A percentile compares a stretch with the other conserved stretches of the same genome.
phyloP scores from a whole-genome alignment of 164 flowering plant species.

The Stephania yunnanensis region DNA sequence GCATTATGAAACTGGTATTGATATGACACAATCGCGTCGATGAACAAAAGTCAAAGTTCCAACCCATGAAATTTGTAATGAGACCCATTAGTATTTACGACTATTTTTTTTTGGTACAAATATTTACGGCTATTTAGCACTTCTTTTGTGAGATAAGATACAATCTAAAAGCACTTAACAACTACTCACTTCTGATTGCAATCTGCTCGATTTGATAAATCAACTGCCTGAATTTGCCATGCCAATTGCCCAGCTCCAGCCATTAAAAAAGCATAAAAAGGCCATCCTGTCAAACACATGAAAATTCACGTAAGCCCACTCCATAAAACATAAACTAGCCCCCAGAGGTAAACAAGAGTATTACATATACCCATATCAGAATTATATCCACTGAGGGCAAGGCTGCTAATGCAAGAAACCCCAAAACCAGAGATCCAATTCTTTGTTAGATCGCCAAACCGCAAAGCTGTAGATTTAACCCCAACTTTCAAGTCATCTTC shows the following conservation, averaged over 20 bases:
- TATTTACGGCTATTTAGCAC: neutral
- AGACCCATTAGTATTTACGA: neutral
- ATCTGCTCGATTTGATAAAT: constrained; percentile 72
- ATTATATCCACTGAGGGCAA: constrained; percentile 73
- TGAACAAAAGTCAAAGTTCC: neutral
- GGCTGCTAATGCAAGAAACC: constrained; percentile 59
- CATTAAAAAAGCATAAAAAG: constrained; percentile 59
- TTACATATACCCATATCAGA: constrained; percentile 59
- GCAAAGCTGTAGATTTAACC: constrained; percentile 93
- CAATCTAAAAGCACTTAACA: too few relatives aligned
- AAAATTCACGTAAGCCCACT: neutral
- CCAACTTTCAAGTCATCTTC: constrained; percentile 97
- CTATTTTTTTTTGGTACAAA: neutral
- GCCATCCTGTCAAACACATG: constrained; percentile 59
- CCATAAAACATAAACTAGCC: neutral
- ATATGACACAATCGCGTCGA: too few relatives aligned
- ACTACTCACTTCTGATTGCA: constrained; percentile 74
- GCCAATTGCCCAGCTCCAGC: constrained; percentile 79
- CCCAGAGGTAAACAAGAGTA: neutral
- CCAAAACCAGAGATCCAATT: constrained; percentile 77
- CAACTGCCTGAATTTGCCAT: constrained; percentile 88
- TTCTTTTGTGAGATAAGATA: neutral
- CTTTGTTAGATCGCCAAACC: constrained; percentile 81
- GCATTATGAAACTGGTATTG: neutral
- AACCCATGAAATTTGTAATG: neutral